phyloP scores from a whole-genome alignment of 1,139 yeast genomes.

The Diutina siamensis region DNA sequence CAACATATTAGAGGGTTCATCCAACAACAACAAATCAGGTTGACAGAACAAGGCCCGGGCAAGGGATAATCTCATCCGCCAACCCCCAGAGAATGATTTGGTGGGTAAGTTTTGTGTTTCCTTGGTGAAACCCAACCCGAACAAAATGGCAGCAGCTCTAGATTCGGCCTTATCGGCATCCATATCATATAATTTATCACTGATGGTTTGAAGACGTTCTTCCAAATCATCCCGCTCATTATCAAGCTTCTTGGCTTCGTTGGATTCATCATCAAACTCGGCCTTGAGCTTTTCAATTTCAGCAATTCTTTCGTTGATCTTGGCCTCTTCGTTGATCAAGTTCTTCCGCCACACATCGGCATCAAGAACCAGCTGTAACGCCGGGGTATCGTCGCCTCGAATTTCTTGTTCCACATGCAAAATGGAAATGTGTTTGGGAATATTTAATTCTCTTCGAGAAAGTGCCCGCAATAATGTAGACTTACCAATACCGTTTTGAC shows the following conservation, averaged over 20 bases:
- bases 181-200: slow-evolving; percentile 77
- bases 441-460: slow-evolving; percentile 83
- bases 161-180: slow-evolving; percentile 97
- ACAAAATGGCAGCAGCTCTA: slow-evolving; percentile 89
- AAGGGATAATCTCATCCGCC: slow-evolving; percentile 98
- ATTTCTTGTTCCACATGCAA: slow-evolving; percentile 97
- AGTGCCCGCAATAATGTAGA: slow-evolving; percentile 85
- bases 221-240: slow-evolving; percentile 85
- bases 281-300: slow-evolving; percentile 61
- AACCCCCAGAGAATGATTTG: slow-evolving; percentile 95
- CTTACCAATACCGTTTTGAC: slow-evolving; percentile 99
- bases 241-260: slow-evolving; percentile 71
- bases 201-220: slow-evolving; percentile 62
- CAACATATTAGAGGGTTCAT: slow-evolving; percentile 99
- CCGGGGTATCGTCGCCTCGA: slow-evolving; percentile 82
- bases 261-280: slow-evolving; percentile 74
- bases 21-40: slow-evolving; percentile 84
- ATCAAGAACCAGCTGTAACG: slow-evolving; percentile 86
- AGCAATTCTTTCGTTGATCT: slow-evolving; percentile 59
- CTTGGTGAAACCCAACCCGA: slow-evolving; percentile 84
- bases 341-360: slow-evolving; percentile 99
- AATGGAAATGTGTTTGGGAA: slow-evolving; percentile 91
- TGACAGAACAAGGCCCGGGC: slow-evolving; percentile 97
- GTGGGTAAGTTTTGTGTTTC: slow-evolving; percentile 79
- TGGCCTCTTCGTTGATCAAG: slow-evolving; percentile 61